Base-by-base conservation (phyloP, 1,284 basidiomycete genomes). In the Cystobasidium pallidum region DNA sequence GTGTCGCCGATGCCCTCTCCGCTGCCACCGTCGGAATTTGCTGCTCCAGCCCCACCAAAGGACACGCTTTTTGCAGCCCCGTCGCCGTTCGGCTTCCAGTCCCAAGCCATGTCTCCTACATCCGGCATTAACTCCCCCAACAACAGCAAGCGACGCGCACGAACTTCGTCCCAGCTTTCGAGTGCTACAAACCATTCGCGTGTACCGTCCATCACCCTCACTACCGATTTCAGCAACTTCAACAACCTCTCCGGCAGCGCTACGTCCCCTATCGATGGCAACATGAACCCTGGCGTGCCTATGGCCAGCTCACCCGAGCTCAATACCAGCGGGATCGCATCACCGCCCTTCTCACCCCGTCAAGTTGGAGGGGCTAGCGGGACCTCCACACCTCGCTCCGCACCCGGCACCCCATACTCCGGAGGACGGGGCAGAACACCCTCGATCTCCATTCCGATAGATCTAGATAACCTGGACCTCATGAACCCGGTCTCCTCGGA, bases 401-500 rank as follows among this genome's bases (percentile, higher is more conserved):
- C 68, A n/a, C 68, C 68, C n/a, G 68, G 68, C 3, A 71, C 68
- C 15, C 68, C 68, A 59, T 52, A 52, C 32, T 63, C 68, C 30
- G 61, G 61, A n/a, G 54, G 55, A 26, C 58, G 68, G 17, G 49
- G 45, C 21, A 63, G 47, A 30, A 43, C 41, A 28, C 68, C 68
- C 11, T 71, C 68, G 1, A 71, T 71, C 21, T 41, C 34, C 24
- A 55, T 71, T 21, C 68, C 68, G 24, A 63, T 71, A 59, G 68
- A 71, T 43, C 51, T 71, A 15, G 68, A 71, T 28, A 54, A 63
- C 32, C 34, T 71, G 10, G 68, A 71, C 17, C 15, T 70, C 26
- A 63, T 71, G 59, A 71, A 71, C 45, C 68, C 68, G 26, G 26
- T 71, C 21, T 71, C 68, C 30, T 63, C 59, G 19, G 68, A 71